Evolutionary conservation across 1,139 yeast genomes (phyloP).

Genomic region (Spathaspora jeffriesii): DNA sequence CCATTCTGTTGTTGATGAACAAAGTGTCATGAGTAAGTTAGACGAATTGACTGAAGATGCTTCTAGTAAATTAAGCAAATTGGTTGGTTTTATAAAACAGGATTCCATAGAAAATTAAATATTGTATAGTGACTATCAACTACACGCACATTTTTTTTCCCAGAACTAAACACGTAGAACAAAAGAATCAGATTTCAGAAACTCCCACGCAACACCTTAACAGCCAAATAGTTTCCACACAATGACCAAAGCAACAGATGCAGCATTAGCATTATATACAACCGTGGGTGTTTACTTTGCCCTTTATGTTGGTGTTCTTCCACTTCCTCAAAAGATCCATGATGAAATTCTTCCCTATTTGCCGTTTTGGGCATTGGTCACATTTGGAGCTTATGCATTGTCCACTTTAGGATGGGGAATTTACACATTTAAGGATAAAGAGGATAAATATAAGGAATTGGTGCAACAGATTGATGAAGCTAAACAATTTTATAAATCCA

Average conservation of each 20-base stretch:
- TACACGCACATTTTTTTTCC: neutral
- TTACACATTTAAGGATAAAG: conserved; percentile 71
- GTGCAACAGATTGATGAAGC: conserved; percentile 68
- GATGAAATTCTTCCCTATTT: conserved; percentile 61
- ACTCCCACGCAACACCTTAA: neutral
- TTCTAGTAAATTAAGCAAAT: conserved; percentile 34
- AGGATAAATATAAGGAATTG: conserved; percentile 66
- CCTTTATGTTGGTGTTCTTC: conserved; percentile 54
- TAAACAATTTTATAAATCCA: conserved; percentile 54
- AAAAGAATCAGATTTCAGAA: neutral
- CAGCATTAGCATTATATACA: conserved; percentile 49
- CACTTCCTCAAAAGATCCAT: conserved; percentile 50
- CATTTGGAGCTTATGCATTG: conserved; percentile 74
- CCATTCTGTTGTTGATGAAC: conserved; percentile 9
- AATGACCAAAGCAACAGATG: conserved; percentile 78
- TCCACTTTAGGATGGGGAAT: conserved; percentile 74
- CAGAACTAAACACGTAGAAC: conserved; percentile 5
- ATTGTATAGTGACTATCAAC: neutral
- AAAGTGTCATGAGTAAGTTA: conserved; percentile 29
- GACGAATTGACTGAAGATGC: conserved; percentile 34
- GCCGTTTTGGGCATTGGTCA: conserved; percentile 72
- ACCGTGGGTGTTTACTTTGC: conserved; percentile 56
- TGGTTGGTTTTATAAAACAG: conserved; percentile 52
- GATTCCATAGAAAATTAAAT: conserved; percentile 20
- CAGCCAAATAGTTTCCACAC: conserved; percentile 3